A percentile compares a stretch with the other conserved stretches of the same genome.
phyloP scores from a whole-genome alignment of 805 yeast genomes.

The Candida boleticola region DNA sequence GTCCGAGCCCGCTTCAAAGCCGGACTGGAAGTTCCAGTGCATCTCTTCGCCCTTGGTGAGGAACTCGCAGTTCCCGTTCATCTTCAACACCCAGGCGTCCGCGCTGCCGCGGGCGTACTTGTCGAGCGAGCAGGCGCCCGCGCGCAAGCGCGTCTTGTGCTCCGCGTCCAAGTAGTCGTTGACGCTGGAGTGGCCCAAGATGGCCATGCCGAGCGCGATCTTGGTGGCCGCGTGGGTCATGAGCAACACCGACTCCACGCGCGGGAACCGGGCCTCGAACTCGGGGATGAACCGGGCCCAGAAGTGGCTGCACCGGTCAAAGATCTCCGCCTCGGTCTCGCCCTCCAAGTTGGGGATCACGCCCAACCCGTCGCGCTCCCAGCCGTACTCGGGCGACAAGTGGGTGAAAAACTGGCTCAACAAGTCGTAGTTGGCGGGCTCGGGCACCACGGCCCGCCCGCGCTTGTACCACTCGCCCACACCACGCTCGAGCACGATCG shows the following conservation, averaged over 20 bases:
- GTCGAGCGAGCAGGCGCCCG: constrained; percentile 87
- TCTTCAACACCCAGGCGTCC: constrained; percentile 55
- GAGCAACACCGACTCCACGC: constrained; percentile 61
- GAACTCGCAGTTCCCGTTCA: constrained; percentile 75
- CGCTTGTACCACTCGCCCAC: constrained; percentile 89
- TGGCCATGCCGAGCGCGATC: constrained; percentile 79
- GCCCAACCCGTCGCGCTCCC: constrained; percentile 54
- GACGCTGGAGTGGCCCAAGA: constrained; percentile 52
- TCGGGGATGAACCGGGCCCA: constrained; percentile 56
- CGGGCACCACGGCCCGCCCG: constrained; percentile 66
- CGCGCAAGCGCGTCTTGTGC: constrained; percentile 43
- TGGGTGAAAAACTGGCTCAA: constrained; percentile 55
- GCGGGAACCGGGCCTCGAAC: constrained; percentile 57
- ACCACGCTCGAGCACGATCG: constrained; percentile 73
- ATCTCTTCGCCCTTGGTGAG: constrained; percentile 81
- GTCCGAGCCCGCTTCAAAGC: constrained; percentile 86
- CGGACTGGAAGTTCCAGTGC: constrained; percentile 83
- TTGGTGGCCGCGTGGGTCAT: constrained; percentile 93
- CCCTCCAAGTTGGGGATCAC: constrained; percentile 65
- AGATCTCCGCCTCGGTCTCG: constrained; percentile 72
- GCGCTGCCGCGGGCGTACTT: constrained; percentile 33
- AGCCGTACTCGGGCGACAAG: constrained; percentile 29
- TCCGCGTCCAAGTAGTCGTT: constrained; percentile 51
- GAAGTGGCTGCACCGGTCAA: constrained; percentile 55
- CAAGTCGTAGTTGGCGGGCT: constrained; percentile 54